These are phyloP conservation scores for Paulownia fortunei DNA, from an alignment of 257 asterid species.

Conservation along the genomic window DNA sequence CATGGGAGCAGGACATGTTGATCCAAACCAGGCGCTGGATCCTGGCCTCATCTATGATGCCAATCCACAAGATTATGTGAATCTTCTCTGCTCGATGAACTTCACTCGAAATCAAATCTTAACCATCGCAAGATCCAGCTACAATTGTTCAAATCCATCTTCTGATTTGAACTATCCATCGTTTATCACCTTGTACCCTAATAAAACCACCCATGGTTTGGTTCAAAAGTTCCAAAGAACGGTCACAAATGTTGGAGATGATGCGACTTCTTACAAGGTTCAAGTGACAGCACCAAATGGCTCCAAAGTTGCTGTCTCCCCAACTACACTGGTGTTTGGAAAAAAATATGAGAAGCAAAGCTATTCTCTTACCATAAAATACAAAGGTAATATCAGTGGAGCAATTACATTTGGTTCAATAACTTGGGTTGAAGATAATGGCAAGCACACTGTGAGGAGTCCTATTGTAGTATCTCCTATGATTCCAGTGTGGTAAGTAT, in stretches of 20 bases:
- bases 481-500: neutral
- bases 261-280: slow-evolving; percentile 28
- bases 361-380: slow-evolving; percentile 31
- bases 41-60: slow-evolving; percentile 56
- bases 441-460: slow-evolving; percentile 46
- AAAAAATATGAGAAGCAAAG: slow-evolving; percentile 32
- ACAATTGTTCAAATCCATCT: slow-evolving; percentile 36
- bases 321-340: slow-evolving; percentile 34
- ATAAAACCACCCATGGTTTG: neutral
- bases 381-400: neutral
- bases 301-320: slow-evolving; percentile 29
- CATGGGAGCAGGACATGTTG: slow-evolving; percentile 55
- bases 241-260: slow-evolving; percentile 46
- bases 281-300: slow-evolving; percentile 29
- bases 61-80: slow-evolving; percentile 39
- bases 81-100: slow-evolving; percentile 50
- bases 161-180: slow-evolving; percentile 57
- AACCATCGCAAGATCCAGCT: slow-evolving; percentile 38
- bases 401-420: slow-evolving; percentile 37
- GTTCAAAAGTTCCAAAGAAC: slow-evolving; percentile 40
- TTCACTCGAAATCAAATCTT: slow-evolving; percentile 38
- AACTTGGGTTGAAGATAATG: slow-evolving; percentile 41
- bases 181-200: slow-evolving; percentile 32
- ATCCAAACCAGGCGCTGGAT: slow-evolving; percentile 53
- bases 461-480: slow-evolving; percentile 42